Evolutionary conservation across 2,329 filamentous ascomycete genomes (phyloP).

Genomic region (Clonostachys solani): DNA sequence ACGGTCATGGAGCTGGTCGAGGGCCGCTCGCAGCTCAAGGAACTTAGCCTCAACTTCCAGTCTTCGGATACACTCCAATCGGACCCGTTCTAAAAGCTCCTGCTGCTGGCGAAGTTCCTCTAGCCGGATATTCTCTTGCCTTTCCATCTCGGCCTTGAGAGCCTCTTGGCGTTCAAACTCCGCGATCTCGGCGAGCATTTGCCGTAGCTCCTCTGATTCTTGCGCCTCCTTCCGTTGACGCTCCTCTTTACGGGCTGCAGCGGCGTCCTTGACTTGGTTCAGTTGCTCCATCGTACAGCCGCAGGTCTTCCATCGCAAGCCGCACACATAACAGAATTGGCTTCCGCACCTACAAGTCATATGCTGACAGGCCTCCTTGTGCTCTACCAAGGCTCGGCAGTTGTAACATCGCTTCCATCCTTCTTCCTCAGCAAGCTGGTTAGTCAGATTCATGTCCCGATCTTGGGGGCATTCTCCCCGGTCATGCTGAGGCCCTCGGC

Average conservation of each 20-base stretch:
- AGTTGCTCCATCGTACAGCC: conserved; percentile 51
- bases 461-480: conserved; percentile 43
- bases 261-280: conserved; percentile 27
- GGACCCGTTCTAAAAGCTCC: conserved; percentile 29
- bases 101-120: conserved; percentile 28
- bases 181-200: conserved; percentile 39
- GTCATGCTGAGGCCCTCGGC: conserved; percentile 38
- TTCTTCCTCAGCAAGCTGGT: conserved; percentile 60
- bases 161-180: conserved; percentile 43
- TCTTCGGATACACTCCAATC: conserved; percentile 33
- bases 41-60: conserved; percentile 32
- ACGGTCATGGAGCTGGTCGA: conserved; percentile 33
- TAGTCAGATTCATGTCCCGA: conserved; percentile 38
- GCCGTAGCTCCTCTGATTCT: conserved; percentile 26
- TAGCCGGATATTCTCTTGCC: conserved; percentile 27
- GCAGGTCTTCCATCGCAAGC: conserved; percentile 68
- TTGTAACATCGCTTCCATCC: conserved; percentile 72
- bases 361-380: conserved; percentile 76
- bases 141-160: conserved; percentile 29
- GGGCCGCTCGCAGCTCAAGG: conserved; percentile 21
- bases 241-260: conserved; percentile 23
- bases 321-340: conserved; percentile 83
- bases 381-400: conserved; percentile 70
- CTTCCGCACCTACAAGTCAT: conserved; percentile 82
- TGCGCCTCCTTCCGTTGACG: conserved; percentile 23